Conservation (phyloP, 2,329 filamentous ascomycete genomes). For the Ophiostoma triangulosporum region DNA sequence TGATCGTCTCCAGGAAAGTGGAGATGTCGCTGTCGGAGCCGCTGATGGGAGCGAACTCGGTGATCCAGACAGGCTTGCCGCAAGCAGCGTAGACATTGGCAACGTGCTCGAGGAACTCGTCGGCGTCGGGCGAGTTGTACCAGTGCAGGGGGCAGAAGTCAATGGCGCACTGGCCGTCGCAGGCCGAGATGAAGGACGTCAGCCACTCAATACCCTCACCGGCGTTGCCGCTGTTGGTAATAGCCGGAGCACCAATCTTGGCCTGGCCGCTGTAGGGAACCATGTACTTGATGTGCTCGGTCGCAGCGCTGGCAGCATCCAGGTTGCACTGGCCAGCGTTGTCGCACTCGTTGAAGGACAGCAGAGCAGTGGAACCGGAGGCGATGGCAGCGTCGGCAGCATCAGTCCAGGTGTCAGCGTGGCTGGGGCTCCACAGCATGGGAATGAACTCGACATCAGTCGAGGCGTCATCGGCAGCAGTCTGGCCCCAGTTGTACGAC, state of each 20-base stretch:
- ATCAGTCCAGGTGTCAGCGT: constrained; percentile 35
- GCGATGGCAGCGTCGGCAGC: constrained; percentile 38
- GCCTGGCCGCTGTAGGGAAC: constrained; percentile 40
- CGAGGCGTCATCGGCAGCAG: constrained; percentile 25
- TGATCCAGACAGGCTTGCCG: constrained; percentile 45
- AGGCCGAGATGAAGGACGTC: constrained; percentile 35
- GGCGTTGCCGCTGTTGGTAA: constrained; percentile 42
- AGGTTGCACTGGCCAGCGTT: constrained; percentile 45
- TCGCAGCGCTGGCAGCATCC: constrained; percentile 36
- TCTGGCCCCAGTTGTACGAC: constrained; percentile 56
- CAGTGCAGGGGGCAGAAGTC: constrained; percentile 53
- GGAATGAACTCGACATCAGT: constrained; percentile 45
- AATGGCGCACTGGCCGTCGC: constrained; percentile 35
- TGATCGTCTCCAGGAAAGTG: constrained; percentile 36
- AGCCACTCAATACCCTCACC: constrained; percentile 45
- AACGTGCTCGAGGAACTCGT: constrained; percentile 42
- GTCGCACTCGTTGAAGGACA: constrained; percentile 64
- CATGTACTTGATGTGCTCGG: constrained; percentile 38
- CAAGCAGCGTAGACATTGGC: constrained; percentile 31
- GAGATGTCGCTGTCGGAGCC: constrained; percentile 29
- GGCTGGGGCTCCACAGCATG: constrained; percentile 47
- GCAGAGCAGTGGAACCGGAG: constrained; percentile 40
- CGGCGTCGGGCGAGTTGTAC: constrained; percentile 39
- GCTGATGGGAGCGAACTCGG: constrained; percentile 44
- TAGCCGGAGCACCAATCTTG: constrained; percentile 43